These are phyloP conservation scores for Platanus orientalis DNA, from an alignment of 164 flowering plant species.

Conservation along the genomic window DNA sequence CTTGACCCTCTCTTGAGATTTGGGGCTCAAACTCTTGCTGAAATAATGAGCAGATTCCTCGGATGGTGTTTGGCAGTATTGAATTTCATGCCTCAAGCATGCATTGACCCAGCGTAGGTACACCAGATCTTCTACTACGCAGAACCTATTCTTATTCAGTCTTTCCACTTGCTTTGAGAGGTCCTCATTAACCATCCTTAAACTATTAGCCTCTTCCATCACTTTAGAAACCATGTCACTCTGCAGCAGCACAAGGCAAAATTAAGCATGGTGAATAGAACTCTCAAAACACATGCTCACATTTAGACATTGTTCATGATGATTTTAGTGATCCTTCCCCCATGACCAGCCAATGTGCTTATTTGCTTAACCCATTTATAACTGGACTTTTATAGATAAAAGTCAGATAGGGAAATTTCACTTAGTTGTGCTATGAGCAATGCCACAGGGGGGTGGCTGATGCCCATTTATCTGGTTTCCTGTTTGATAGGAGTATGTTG, in stretches of 20 bases:
- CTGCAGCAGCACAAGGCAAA: conserved; percentile 12
- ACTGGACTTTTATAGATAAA: not conserved
- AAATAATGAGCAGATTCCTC: not conserved
- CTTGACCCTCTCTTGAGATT: conserved; percentile 5
- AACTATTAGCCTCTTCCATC: conserved; percentile 9
- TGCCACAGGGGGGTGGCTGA: no score
- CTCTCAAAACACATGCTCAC: not conserved
- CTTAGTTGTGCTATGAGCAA: no score
- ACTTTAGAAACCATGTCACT: conserved; percentile 8
- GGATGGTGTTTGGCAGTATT: conserved; percentile 1
- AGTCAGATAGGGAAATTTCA: not conserved
- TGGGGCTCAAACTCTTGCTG: not conserved
- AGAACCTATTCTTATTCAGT: conserved; percentile 20
- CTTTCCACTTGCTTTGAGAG: conserved; percentile 19
- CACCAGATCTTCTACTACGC: conserved; percentile 24
- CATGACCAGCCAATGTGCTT: no score
- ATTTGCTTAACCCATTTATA: no score
- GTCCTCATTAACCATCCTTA: conserved; percentile 17
- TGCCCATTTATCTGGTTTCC: no score
- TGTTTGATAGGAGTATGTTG: no score
- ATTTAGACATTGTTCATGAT: not conserved
- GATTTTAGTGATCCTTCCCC: no score
- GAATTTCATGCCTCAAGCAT: conserved; percentile 21
- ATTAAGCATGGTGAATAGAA: not conserved
- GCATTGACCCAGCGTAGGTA: conserved; percentile 27